phyloP scores from a whole-genome alignment of 78 protist genomes.

The Pigoraptor vietnamica region DNA sequence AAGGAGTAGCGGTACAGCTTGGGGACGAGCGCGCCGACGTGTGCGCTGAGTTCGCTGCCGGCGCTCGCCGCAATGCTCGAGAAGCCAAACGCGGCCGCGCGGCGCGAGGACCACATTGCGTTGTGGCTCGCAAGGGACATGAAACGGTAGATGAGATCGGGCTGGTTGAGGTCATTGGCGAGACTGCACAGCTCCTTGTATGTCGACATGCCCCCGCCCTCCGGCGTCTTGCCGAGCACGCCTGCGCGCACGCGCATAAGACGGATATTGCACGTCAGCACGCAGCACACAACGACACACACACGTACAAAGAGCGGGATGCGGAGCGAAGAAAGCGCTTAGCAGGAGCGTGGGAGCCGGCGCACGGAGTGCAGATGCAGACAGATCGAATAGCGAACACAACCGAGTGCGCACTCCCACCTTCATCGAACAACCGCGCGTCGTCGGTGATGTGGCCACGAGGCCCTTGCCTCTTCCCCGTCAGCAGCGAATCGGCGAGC shows the following conservation, averaged over 20 bases:
- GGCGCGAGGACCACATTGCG: slow-evolving; percentile 61
- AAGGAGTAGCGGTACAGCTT: slow-evolving; percentile 52
- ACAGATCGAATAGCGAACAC: too few relatives aligned
- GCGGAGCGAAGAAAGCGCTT: too few relatives aligned
- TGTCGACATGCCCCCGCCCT: slow-evolving; percentile 28
- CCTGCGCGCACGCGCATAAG: neutral
- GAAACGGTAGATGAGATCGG: slow-evolving; percentile 65
- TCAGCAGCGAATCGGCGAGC: neutral
- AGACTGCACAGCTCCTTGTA: slow-evolving; percentile 38
- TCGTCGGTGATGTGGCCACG: neutral
- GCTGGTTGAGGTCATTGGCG: slow-evolving; percentile 64
- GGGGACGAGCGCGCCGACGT: slow-evolving; percentile 56
- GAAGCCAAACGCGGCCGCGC: slow-evolving; percentile 69
- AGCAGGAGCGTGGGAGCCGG: too few relatives aligned
- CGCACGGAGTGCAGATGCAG: too few relatives aligned
- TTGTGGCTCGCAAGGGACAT: slow-evolving; percentile 57
- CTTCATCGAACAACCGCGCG: neutral
- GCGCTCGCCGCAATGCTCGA: slow-evolving; percentile 28
- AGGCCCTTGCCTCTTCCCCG: neutral
- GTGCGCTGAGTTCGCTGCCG: slow-evolving; percentile 35
- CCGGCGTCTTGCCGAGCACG: slow-evolving; percentile 24
- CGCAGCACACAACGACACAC: too few relatives aligned
- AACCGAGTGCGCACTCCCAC: too few relatives aligned
- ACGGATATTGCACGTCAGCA: too few relatives aligned
- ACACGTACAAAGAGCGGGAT: too few relatives aligned